Base-by-base conservation (phyloP, 106 monocot species). In the Allium fistulosum region DNA sequence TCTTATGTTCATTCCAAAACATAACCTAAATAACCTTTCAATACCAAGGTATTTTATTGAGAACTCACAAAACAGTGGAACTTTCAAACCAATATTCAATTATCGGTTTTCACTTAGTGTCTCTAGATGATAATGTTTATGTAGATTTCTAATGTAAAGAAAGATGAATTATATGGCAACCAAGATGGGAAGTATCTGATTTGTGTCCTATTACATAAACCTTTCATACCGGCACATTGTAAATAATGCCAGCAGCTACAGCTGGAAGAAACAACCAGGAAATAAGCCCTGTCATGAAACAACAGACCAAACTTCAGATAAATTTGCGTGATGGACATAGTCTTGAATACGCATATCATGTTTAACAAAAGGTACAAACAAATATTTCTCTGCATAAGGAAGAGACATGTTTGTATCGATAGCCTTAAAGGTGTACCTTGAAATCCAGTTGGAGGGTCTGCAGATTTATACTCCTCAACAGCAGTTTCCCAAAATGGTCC, bases 201-300 rank as follows among this genome's bases (percentile, higher is more conserved):
- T 1, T 37, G 37, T 37, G 37, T 37, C 37, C 37, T 4, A 37
- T 37, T 37, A 37, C 46, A n/a, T 58, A 17, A 65, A 61, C 11
- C 26, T 58, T 10, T 71, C 80, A 69, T 85, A 94, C 94, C 65
- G 90, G 94, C 59, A 87, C 85, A 63, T 94, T 13, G 45, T 87
- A 91, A 70, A 79, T 81, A 63, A 91, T 61, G 51, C 85, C 84
- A 58, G 75, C 76, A 63, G 60, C 71, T 11, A 94, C 68, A 16
- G 90, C 94, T 48, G 94, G 94, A 67, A 83, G 85, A 75, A 94
- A 94, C 64, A 90, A 75, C 94, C 94, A 94, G 53, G 94, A 87
- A 17, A 94, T 90, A 4, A 94, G 66, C 48, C 85, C 94, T 94
- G 82, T 59, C 63, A 69, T 48, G 49, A 59, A 50, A 69, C 13